Conservation (phyloP, 2,329 filamentous ascomycete species). For the Claviceps capensis region DNA sequence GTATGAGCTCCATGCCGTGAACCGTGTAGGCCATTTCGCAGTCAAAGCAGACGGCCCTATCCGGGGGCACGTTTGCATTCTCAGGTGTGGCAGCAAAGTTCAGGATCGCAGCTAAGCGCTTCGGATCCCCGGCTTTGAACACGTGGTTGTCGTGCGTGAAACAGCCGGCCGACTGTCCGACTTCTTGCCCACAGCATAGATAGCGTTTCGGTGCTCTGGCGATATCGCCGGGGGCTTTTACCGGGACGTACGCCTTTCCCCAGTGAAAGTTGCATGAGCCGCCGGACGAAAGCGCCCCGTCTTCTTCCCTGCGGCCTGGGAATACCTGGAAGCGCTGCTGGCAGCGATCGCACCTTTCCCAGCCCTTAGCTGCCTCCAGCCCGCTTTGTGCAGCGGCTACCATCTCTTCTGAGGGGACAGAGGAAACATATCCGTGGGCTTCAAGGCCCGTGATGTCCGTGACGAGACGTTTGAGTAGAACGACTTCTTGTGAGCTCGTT, state of each 20-base stretch:
- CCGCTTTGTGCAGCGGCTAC: constrained; percentile 53
- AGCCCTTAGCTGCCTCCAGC: constrained; percentile 54
- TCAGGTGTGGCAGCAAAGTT: constrained; percentile 69
- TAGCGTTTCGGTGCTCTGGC: constrained; percentile 48
- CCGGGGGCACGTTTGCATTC: constrained; percentile 36
- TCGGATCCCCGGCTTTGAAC: constrained; percentile 68
- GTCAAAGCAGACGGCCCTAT: constrained; percentile 70
- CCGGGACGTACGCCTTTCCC: constrained; percentile 51
- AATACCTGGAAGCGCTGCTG: constrained; percentile 81
- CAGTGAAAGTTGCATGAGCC: constrained; percentile 74
- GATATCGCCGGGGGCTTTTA: constrained; percentile 41
- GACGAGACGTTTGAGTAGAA: constrained; percentile 46
- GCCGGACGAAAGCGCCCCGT: constrained; percentile 61
- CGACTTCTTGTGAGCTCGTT: constrained; percentile 50
- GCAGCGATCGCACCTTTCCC: constrained; percentile 84
- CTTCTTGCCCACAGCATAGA: constrained; percentile 62
- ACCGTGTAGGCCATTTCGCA: constrained; percentile 98
- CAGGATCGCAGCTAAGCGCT: constrained; percentile 61
- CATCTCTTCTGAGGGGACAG: constrained; percentile 49
- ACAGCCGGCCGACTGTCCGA: constrained; percentile 66
- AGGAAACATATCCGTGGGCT: constrained; percentile 61
- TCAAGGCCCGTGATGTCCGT: constrained; percentile 52
- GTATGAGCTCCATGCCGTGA: constrained; percentile 74
- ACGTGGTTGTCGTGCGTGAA: constrained; percentile 61
- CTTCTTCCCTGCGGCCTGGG: constrained; percentile 64